Percentiles rank a stretch among this genome's conserved stretches.
Conservation (phyloP, 257 asterid species). For the Handroanthus guayacan region DNA sequence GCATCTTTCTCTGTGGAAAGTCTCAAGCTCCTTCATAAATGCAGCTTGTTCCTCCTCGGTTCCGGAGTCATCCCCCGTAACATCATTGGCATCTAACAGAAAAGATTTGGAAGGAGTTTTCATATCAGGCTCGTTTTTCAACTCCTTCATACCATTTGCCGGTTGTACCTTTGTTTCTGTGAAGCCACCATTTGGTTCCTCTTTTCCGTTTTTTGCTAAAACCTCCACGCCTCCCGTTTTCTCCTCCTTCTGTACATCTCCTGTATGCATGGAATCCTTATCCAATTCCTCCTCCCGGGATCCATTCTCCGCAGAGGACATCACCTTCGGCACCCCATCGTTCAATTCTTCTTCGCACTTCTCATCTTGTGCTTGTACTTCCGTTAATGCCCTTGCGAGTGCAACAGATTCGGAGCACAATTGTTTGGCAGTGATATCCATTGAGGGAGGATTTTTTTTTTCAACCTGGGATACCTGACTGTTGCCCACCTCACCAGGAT, state of each 20-base stretch:
- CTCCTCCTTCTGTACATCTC: slow-evolving; percentile 38
- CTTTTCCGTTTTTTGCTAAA: slow-evolving; percentile 32
- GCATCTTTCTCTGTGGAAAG: slow-evolving; percentile 70
- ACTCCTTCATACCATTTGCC: slow-evolving; percentile 42
- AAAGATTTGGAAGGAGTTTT: slow-evolving; percentile 56
- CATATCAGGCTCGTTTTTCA: slow-evolving; percentile 43
- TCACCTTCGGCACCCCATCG: slow-evolving; percentile 37
- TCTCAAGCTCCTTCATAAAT: slow-evolving; percentile 78
- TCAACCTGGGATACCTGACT: slow-evolving; percentile 23
- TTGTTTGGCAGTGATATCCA: slow-evolving; percentile 28
- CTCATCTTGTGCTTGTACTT: slow-evolving; percentile 35
- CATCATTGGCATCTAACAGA: slow-evolving; percentile 60
- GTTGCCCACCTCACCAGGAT: slow-evolving; percentile 4
- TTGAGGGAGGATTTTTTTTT: background rate
- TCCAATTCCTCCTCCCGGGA: slow-evolving; percentile 42
- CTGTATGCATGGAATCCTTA: slow-evolving; percentile 26
- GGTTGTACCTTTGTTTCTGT: slow-evolving; percentile 42
- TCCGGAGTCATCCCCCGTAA: slow-evolving; percentile 67
- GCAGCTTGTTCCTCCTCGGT: slow-evolving; percentile 81
- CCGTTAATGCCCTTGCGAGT: slow-evolving; percentile 23
- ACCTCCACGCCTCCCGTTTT: slow-evolving; percentile 35
- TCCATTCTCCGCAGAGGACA: slow-evolving; percentile 45
- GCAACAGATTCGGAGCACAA: slow-evolving; percentile 6
- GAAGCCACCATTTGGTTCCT: slow-evolving; percentile 37
- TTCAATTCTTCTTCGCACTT: slow-evolving; percentile 38